These are phyloP conservation scores for Saccharomycopsis malanga DNA, from an alignment of 805 yeast genomes.

Conservation along the genomic window DNA sequence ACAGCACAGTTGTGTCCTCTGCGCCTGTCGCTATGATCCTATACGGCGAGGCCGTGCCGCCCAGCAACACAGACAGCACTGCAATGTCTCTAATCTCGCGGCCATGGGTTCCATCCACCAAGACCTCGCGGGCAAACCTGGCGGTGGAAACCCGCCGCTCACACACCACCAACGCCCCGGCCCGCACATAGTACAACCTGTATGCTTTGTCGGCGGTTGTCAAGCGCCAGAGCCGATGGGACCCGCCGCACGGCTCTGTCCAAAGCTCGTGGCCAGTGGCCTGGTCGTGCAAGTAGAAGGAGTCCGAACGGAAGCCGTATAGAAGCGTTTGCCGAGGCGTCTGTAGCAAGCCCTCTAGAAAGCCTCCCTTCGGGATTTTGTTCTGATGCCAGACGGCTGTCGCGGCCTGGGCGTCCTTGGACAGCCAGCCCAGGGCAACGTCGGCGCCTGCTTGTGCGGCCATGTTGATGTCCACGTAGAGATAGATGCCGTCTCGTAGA, in stretches of 20 bases:
- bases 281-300: slow-evolving; percentile 78
- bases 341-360: slow-evolving; percentile 65
- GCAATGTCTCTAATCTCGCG: slow-evolving; percentile 79
- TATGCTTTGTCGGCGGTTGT: slow-evolving; percentile 25
- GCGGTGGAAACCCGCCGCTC: slow-evolving; percentile 24
- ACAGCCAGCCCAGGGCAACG: background rate
- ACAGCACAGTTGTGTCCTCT: slow-evolving; percentile 75
- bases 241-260: slow-evolving; percentile 80
- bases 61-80: too few relatives aligned
- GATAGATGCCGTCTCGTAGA: slow-evolving; percentile 57
- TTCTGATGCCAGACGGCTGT: slow-evolving; percentile 41
- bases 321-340: slow-evolving; percentile 44
- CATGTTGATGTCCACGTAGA: slow-evolving; percentile 26
- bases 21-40: slow-evolving; percentile 60
- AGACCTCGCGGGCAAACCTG: slow-evolving; percentile 19
- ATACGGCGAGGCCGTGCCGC: too few relatives aligned
- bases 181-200: slow-evolving; percentile 53
- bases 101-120: slow-evolving; percentile 74
- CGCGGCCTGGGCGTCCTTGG: background rate
- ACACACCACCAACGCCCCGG: slow-evolving; percentile 41
- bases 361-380: slow-evolving; percentile 58
- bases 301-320: slow-evolving; percentile 77
- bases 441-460: background rate
- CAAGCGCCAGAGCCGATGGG: slow-evolving; percentile 79
- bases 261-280: slow-evolving; percentile 62